Evolutionary conservation across 306 rosid species (phyloP), one percentile per base, ranked within the genome.

Genomic region (Mimosa pudica): DNA sequence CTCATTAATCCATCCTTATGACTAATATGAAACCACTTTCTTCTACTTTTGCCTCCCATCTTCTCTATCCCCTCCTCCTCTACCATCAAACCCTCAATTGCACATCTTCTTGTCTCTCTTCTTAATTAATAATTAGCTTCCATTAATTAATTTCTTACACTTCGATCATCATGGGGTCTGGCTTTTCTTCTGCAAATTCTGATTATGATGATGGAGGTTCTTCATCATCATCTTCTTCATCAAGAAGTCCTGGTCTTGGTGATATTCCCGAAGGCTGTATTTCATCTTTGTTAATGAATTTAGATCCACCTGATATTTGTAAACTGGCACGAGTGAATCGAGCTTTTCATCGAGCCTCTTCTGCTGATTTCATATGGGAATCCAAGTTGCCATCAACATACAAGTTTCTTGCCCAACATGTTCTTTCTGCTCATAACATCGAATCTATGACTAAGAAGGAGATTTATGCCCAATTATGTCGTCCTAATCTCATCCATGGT

Each of bases 231-330:
- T 55, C 20, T 3, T 41, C 54, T 0, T 51, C 55, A 11, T n/a
- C 79, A 17, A 89, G 64, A 17, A 89, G 60, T 70, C 77, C 86
- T 1, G 46, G 87, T 68, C 88, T 92, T 12, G 89, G 89, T 45
- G 92, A 92, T 82, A 69, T 95, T 8, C 96, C 97, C n/a, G 98
- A 92, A 79, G 82, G 84, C 24, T 95, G 97, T 82, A 83, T 92
- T 73, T 92, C 97, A 1, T 87, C 79, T 2, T 20, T 95, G 51
- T 72, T 92, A 7, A 79, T 49, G 77, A 82, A 76, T 69, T 82
- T 95, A 71, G 95, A 92, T 55, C 97, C 98, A 10, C 91, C 82
- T 0, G 97, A 92, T 83, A 92, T 95, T 35, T 95, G 97, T 68
- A 88, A 84, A 83, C 71, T 91, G 67, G 97, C 97, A 0, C 69